Percentiles rank a stretch among this genome's conserved stretches.
These are phyloP conservation scores for Apostasia shenzhenica DNA, from an alignment of 106 monocot species.

Conservation along the genomic window DNA sequence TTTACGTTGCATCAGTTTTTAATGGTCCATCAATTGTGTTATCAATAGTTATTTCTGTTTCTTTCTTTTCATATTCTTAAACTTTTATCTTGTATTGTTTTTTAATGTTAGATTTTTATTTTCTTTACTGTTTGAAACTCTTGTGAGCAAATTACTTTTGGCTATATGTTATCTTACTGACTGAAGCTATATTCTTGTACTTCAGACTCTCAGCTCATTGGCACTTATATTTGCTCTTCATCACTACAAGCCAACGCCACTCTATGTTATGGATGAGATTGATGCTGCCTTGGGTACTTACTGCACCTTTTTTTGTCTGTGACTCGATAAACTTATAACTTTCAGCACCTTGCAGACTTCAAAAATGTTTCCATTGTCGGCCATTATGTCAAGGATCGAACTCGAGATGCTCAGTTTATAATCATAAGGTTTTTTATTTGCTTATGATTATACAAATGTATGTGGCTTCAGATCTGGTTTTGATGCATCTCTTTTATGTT, in stretches of 20 bases:
- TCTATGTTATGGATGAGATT: conserved; percentile 99
- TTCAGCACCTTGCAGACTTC: conserved; percentile 55
- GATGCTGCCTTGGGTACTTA: conserved; percentile 94
- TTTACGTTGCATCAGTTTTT: too few relatives aligned
- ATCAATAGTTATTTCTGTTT: too few relatives aligned
- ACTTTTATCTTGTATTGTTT: too few relatives aligned
- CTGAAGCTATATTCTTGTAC: conserved; percentile 2
- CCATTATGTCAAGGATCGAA: conserved; percentile 67
- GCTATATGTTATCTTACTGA: neutral
- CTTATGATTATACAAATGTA: neutral
- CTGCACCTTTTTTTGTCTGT: neutral
- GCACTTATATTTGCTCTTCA: conserved; percentile 97
- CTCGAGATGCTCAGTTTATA: conserved; percentile 89
- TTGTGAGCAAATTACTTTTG: neutral
- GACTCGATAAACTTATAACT: neutral
- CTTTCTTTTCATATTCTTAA: too few relatives aligned
- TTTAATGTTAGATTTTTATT: too few relatives aligned
- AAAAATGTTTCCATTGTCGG: conserved; percentile 99
- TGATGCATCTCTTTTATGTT: neutral
- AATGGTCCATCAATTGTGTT: too few relatives aligned
- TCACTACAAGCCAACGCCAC: conserved; percentile 95
- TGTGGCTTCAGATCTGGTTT: neutral
- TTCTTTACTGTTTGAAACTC: neutral
- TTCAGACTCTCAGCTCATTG: conserved; percentile 89
- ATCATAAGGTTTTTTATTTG: conserved; percentile 72